Percentiles rank a stretch among this genome's conserved stretches.
phyloP scores from a whole-genome alignment of 768 basidiomycete species.

The Lactarius hengduanensis region DNA sequence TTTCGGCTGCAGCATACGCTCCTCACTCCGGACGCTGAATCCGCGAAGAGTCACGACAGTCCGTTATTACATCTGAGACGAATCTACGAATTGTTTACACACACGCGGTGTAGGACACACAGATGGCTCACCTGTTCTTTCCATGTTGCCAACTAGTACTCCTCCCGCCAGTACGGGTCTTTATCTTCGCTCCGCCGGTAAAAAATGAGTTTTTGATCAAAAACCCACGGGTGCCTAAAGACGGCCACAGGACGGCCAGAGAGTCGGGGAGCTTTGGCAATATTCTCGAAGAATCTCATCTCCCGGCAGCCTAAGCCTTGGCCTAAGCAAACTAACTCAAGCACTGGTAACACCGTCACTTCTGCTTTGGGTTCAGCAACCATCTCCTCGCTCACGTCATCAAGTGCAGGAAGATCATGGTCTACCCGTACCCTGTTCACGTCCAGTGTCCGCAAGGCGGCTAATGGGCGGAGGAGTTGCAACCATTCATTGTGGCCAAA shows the following conservation, averaged over 20 bases:
- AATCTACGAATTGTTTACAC: too few relatives aligned
- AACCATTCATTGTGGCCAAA: background rate
- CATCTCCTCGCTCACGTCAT: background rate
- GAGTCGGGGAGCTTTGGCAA: background rate
- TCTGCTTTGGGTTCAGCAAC: background rate
- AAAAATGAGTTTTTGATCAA: background rate
- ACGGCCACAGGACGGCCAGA: background rate
- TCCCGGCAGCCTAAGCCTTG: background rate
- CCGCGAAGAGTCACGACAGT: too few relatives aligned
- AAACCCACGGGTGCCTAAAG: rapidly evolving
- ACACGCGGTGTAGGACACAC: too few relatives aligned
- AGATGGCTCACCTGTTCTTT: too few relatives aligned
- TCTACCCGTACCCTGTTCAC: too few relatives aligned
- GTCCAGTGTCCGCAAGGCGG: background rate
- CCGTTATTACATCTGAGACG: too few relatives aligned
- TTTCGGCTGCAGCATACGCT: too few relatives aligned
- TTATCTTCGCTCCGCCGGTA: too few relatives aligned
- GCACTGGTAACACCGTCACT: background rate
- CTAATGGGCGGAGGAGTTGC: background rate
- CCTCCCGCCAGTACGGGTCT: too few relatives aligned
- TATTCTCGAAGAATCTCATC: too few relatives aligned
- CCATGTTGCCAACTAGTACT: too few relatives aligned
- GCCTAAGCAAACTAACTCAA: background rate
- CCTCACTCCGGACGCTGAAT: too few relatives aligned
- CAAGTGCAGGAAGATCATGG: background rate